Percentiles rank a stretch among this genome's conserved stretches.
Evolutionary conservation across 176 grass and related monocot genomes (phyloP).

Genomic region (Oryza glumipatula): DNA sequence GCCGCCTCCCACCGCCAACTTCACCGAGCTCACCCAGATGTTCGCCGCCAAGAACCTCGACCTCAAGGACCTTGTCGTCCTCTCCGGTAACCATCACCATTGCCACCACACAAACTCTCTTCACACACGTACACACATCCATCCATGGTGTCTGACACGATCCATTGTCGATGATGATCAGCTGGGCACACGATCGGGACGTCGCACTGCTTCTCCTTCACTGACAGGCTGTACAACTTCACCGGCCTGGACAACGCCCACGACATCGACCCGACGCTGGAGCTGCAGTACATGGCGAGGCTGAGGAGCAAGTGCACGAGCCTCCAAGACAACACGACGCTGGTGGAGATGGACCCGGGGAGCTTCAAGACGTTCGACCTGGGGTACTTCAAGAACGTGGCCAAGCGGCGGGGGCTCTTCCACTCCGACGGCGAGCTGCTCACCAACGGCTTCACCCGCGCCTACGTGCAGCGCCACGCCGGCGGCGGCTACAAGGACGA

Average conservation of each 20-base stretch:
- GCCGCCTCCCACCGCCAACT: constrained; percentile 58
- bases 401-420: constrained; percentile 71
- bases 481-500: constrained; percentile 30
- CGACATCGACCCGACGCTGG: constrained; percentile 67
- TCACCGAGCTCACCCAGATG: constrained; percentile 58
- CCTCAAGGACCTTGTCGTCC: constrained; percentile 82
- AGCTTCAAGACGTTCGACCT: constrained; percentile 88
- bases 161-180: neutral
- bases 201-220: constrained; percentile 65
- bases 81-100: constrained; percentile 57
- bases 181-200: constrained; percentile 87
- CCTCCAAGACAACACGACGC: constrained; percentile 67
- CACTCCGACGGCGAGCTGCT: constrained; percentile 83
- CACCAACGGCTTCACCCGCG: constrained; percentile 50
- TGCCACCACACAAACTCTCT: neutral
- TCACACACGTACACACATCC: too few species aligned
- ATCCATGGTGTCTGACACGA: neutral
- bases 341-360: constrained; percentile 87
- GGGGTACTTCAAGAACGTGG: constrained; percentile 57
- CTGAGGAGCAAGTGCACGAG: constrained; percentile 51
- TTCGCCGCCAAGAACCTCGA: constrained; percentile 69
- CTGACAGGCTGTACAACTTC: constrained; percentile 80
- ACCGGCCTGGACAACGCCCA: constrained; percentile 59
- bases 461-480: constrained; percentile 73
- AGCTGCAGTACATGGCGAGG: constrained; percentile 48